phyloP scores from a whole-genome alignment of 768 basidiomycete genomes.

The Auricularia auricula-judae region DNA sequence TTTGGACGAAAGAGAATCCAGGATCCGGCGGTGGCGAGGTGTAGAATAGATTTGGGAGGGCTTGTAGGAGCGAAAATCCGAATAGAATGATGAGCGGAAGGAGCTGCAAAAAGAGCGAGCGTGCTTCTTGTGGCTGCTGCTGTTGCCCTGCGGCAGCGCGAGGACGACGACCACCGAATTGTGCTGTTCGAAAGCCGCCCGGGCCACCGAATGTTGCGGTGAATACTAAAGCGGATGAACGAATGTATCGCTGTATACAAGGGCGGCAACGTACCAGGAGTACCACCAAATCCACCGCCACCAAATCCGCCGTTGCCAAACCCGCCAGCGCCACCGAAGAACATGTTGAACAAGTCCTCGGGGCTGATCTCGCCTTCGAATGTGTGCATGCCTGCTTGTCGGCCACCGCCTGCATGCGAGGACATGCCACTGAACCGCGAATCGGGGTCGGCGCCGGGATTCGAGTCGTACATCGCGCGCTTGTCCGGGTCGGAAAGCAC shows the following conservation, averaged over 20 bases:
- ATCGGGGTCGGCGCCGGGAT: constrained; percentile 75
- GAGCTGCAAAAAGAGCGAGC: constrained; percentile 62
- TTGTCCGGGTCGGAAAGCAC: constrained; percentile 82
- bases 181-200: constrained; percentile 64
- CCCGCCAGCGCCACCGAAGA: constrained; percentile 73
- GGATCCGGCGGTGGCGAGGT: constrained; percentile 66
- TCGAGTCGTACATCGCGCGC: constrained; percentile 73
- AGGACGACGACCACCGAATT: constrained; percentile 31
- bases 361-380: constrained; percentile 86
- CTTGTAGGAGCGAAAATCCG: constrained; percentile 71
- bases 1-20: constrained; percentile 54
- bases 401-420: constrained; percentile 22
- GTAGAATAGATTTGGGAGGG: constrained; percentile 67
- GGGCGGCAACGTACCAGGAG: constrained; percentile 3
- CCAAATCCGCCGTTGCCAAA: constrained; percentile 23
- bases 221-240: constrained; percentile 40
- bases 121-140: constrained; percentile 31
- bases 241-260: background rate
- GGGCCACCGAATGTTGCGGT: constrained; percentile 54
- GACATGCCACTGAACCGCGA: constrained; percentile 65
- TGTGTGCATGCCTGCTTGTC: constrained; percentile 13
- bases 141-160: constrained; percentile 22
- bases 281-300: constrained; percentile 32
- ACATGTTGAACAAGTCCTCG: constrained; percentile 97
- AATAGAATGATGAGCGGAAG: constrained; percentile 79